Conservation (phyloP, 1,284 basidiomycete species). For the Leccinum pseudoinsigne region DNA sequence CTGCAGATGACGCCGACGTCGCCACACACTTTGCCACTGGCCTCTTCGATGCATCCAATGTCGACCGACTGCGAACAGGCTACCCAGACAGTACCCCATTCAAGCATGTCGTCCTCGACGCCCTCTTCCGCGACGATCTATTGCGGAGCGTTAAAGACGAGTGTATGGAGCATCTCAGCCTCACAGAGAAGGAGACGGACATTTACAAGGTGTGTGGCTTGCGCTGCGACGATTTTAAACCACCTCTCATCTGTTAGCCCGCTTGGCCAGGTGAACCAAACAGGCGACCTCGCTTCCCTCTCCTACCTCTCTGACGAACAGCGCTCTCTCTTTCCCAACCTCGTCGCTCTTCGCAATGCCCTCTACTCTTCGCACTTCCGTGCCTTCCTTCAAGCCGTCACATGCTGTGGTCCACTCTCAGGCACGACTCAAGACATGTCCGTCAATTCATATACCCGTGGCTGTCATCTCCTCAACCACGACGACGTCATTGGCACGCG, state of each 20-base stretch:
- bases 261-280: conserved; percentile 84
- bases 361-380: conserved; percentile 91
- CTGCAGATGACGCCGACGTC: neutral
- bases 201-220: conserved; percentile 84
- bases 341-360: conserved; percentile 85
- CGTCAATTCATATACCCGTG: conserved; percentile 88
- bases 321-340: conserved; percentile 74
- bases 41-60: conserved; percentile 57
- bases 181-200: conserved; percentile 97
- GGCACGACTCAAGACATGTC: conserved; percentile 96
- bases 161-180: conserved; percentile 83
- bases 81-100: conserved; percentile 74
- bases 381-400: conserved; percentile 82
- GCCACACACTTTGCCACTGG: conserved; percentile 30
- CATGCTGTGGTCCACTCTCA: conserved; percentile 91
- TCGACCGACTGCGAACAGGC: conserved; percentile 51
- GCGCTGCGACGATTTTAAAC: neutral
- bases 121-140: conserved; percentile 84
- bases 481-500: conserved; percentile 98
- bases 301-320: conserved; percentile 81
- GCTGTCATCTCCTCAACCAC: conserved; percentile 94
- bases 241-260: neutral
- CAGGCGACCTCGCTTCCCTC: conserved; percentile 94
- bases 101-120: conserved; percentile 82
- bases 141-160: conserved; percentile 78